Percentiles rank a stretch among this genome's conserved stretches.
Evolutionary conservation across 495 filamentous ascomycete species (phyloP).

Genomic region (Letharia columbiana): DNA sequence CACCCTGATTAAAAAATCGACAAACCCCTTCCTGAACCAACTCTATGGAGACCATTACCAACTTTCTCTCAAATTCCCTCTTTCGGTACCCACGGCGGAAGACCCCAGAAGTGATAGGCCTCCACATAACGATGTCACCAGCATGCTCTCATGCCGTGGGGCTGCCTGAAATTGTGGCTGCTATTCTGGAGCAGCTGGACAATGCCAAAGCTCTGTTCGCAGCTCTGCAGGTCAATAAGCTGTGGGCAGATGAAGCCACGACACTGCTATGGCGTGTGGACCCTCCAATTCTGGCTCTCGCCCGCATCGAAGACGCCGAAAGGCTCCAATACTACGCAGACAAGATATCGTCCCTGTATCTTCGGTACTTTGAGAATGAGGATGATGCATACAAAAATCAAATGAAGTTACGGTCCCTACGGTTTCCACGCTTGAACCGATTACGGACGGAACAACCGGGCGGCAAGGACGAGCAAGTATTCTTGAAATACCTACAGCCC

Average conservation of each 20-base stretch:
- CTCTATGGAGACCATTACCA: not conserved
- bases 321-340: not conserved
- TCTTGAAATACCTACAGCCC: not conserved
- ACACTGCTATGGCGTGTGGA: not conserved
- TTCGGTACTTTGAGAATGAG: not conserved
- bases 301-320: not conserved
- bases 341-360: not conserved
- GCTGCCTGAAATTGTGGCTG: not conserved
- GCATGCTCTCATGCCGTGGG: not conserved
- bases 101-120: not conserved
- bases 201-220: not conserved
- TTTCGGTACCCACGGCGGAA: not conserved
- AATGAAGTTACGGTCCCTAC: not conserved
- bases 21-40: not conserved
- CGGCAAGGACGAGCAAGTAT: not conserved
- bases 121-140: not conserved
- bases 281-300: not conserved
- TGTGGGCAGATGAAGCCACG: not conserved
- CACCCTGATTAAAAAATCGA: too few relatives aligned
- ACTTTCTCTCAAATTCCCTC: not conserved
- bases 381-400: not conserved
- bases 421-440: not conserved
- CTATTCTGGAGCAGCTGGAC: not conserved
- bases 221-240: not conserved
- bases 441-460: rapidly evolving